phyloP scores from a whole-genome alignment of 1,139 yeast species.

The Kodamaea derodonti region DNA sequence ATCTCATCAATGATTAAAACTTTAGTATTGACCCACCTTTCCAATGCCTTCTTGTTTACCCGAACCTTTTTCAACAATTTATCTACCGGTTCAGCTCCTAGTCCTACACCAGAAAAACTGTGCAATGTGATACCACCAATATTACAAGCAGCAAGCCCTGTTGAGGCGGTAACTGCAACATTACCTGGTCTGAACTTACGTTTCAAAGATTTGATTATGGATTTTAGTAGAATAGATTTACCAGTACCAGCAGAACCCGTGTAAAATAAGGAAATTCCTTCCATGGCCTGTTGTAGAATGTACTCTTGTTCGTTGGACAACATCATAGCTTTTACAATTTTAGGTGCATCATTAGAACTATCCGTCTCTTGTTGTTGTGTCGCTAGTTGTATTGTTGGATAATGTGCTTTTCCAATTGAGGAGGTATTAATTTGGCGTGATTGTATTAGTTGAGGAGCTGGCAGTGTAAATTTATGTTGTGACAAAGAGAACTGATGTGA shows the following conservation, averaged over 20 bases:
- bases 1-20: slow-evolving; percentile 83
- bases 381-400: slow-evolving; percentile 20
- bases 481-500: not conserved
- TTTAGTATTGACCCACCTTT: slow-evolving; percentile 59
- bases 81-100: slow-evolving; percentile 45
- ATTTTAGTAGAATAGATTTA: slow-evolving; percentile 71
- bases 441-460: not conserved
- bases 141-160: slow-evolving; percentile 90
- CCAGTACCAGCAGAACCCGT: slow-evolving; percentile 99
- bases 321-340: slow-evolving; percentile 33
- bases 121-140: slow-evolving; percentile 87
- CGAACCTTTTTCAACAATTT: slow-evolving; percentile 52
- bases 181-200: slow-evolving; percentile 41
- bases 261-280: slow-evolving; percentile 65
- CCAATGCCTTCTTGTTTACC: slow-evolving; percentile 46
- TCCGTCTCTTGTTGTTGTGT: slow-evolving; percentile 14
- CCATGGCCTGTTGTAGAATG: slow-evolving; percentile 31
- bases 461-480: not conserved
- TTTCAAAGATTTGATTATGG: slow-evolving; percentile 61
- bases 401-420: slow-evolving; percentile 7
- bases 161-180: slow-evolving; percentile 87
- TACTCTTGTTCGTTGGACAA: slow-evolving; percentile 41
- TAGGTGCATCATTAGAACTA: slow-evolving; percentile 7
- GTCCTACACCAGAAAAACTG: slow-evolving; percentile 82
- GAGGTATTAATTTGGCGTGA: slow-evolving; percentile 8